These are phyloP conservation scores for Vaccinium myrtillus DNA, from an alignment of 148 eudicot genomes.

Conservation along the genomic window DNA sequence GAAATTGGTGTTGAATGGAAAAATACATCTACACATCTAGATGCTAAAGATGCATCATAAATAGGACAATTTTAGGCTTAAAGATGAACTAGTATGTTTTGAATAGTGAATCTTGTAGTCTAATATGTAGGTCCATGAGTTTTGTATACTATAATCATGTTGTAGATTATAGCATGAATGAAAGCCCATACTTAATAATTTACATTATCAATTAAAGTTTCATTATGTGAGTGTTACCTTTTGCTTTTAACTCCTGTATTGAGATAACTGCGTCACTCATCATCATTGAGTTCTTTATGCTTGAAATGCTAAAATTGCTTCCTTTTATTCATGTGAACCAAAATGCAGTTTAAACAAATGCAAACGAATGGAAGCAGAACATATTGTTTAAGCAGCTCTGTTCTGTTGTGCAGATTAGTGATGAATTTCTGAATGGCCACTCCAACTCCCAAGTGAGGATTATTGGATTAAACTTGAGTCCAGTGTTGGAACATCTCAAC, in stretches of 20 bases:
- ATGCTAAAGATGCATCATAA: background rate
- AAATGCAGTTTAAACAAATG: background rate
- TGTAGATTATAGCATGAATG: background rate
- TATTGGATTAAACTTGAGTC: conserved; percentile 22
- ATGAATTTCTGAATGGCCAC: conserved; percentile 28
- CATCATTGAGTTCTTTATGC: background rate
- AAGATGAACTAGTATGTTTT: background rate
- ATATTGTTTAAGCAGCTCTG: background rate
- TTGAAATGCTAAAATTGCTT: background rate
- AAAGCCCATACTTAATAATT: background rate
- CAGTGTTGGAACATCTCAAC: conserved; percentile 12
- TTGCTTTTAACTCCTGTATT: background rate
- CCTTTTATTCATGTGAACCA: background rate
- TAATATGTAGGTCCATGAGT: background rate
- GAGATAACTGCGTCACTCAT: background rate
- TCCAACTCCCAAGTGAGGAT: conserved; percentile 28
- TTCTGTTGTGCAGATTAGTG: conserved; percentile 27
- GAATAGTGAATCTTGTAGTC: background rate
- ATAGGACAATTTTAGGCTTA: background rate
- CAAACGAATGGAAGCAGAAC: background rate
- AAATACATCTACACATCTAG: background rate
- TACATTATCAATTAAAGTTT: background rate
- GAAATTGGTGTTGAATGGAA: too few relatives aligned
- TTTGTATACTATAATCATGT: background rate
- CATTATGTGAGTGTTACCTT: background rate